Base-by-base conservation (phyloP, 2,329 filamentous ascomycete genomes). In the Talaromyces sp. region DNA sequence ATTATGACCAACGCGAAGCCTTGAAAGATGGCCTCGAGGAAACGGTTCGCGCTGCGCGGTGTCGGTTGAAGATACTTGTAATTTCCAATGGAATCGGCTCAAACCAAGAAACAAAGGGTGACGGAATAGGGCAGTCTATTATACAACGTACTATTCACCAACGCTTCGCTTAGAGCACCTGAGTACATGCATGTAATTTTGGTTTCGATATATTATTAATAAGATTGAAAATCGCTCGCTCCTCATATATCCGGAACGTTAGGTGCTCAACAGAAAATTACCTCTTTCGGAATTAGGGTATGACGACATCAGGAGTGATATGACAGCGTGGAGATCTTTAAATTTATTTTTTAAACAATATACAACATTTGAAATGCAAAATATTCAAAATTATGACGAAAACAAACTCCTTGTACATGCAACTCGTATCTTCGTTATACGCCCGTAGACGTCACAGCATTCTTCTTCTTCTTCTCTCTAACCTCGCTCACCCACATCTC, bases 401-500 rank as follows among this genome's bases (percentile, higher is more conserved):
- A 46, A 21, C 8, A 46, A 46, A 24, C 21, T 4, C 43, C 43
- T 21, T 46, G 13, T 19, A 46, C 43, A 46, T 46, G 43, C 43
- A 46, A 24, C 21, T 46, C 43, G 43, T 21, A 46, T 24, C 43
- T 46, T 46, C 43, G 19, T 46, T 46, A 46, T 4, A 46, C 43
- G 3, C 43, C 43, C 13, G 43, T 21, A 24, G 43, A 19, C 2
- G 19, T 10, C 19, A 24, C 11, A n/a, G 24, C 19, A 29, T 13
- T 60, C 1, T 64, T 58, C 35, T 68, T 58, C 35, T 68, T 71
- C 60, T 71, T 70, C 59, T 69, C 69, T 29, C 62, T 64, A 1
- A 67, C 32, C 3, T 41, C 58, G 53, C 66, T 55, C 32, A 73
- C 68, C 75, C 75, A 77, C 17, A 62, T 64, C 17, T 63, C 64